Conservation (phyloP, 345 rosid genomes). For the Lepidium didymum region DNA sequence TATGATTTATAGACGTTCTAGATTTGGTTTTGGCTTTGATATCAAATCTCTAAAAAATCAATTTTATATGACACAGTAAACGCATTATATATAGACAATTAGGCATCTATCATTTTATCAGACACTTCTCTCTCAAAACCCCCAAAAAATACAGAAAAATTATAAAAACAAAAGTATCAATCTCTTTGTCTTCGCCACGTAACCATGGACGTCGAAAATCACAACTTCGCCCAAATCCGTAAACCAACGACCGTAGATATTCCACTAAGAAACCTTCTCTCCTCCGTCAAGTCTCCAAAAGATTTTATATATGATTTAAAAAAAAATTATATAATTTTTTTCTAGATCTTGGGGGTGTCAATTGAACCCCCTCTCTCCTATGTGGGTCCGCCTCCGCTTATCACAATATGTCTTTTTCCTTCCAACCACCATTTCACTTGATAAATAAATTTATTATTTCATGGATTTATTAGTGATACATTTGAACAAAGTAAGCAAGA, state of each 20-base stretch:
- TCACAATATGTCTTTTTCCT: conserved; percentile 9
- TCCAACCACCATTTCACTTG: background rate
- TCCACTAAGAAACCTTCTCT: conserved; percentile 55
- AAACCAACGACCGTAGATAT: conserved; percentile 39
- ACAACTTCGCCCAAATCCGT: conserved; percentile 31
- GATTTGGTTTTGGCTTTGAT: no score
- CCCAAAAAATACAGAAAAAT: background rate
- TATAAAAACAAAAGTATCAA: background rate
- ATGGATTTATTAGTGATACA: no score
- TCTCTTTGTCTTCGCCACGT: background rate
- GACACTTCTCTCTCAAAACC: background rate
- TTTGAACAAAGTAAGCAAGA: no score
- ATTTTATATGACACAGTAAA: no score
- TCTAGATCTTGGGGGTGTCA: no score
- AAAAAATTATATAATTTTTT: no score
- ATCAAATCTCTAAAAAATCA: no score
- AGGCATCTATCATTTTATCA: background rate
- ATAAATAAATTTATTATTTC: no score
- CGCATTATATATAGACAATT: background rate
- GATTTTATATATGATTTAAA: background rate
- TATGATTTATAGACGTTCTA: no score
- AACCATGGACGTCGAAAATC: conserved; percentile 48
- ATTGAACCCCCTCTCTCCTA: no score
- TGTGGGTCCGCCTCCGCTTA: no score
- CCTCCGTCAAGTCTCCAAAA: conserved; percentile 7